A percentile compares a stretch with the other conserved stretches of the same genome.
Evolutionary conservation across 148 eudicot genomes (phyloP).

Genomic region (Chenopodium berlandieri): DNA sequence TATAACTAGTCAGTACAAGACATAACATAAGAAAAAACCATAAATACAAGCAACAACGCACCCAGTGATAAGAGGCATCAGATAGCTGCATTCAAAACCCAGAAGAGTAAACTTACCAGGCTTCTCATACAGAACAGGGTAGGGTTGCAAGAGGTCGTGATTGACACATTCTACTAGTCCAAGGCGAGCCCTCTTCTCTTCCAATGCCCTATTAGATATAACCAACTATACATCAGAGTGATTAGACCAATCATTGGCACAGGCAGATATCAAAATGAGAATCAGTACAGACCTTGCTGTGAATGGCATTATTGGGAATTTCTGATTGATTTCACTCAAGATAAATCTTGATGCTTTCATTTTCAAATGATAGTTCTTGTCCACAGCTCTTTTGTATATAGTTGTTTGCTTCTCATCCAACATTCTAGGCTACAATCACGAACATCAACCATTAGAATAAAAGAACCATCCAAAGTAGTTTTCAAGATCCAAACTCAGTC

Average conservation of each 20-base stretch:
- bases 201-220: conserved; percentile 61
- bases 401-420: conserved; percentile 94
- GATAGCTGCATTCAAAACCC: neutral
- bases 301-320: conserved; percentile 90
- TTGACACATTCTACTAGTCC: conserved; percentile 91
- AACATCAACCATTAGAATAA: neutral
- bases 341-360: conserved; percentile 88
- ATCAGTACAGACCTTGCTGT: conserved; percentile 58
- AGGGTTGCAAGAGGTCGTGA: conserved; percentile 90
- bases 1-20: neutral
- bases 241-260: too few species aligned
- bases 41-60: too few species aligned
- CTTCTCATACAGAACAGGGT: conserved; percentile 94
- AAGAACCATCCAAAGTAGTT: neutral
- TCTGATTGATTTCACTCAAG: conserved; percentile 81
- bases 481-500: neutral
- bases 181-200: conserved; percentile 83
- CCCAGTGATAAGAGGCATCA: neutral
- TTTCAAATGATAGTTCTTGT: conserved; percentile 76
- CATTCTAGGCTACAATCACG: conserved; percentile 62
- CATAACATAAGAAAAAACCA: neutral
- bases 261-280: neutral
- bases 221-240: neutral
- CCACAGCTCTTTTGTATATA: conserved; percentile 84
- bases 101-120: conserved; percentile 50